These are phyloP conservation scores for Pulveroboletus sp. DNA, from an alignment of 768 basidiomycete species.

Conservation along the genomic window DNA sequence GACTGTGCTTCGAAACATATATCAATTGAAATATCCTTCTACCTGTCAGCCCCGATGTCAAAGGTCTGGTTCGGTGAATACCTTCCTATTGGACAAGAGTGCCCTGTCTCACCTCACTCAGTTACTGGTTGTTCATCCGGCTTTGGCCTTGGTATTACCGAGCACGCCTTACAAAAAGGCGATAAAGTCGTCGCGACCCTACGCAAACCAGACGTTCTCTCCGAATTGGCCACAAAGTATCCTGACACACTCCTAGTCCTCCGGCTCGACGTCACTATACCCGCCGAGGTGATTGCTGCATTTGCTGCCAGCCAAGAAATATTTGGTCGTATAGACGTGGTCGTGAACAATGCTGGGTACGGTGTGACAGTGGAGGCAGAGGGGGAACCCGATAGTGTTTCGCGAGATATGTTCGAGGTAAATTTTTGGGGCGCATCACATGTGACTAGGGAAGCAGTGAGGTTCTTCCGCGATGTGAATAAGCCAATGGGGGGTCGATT, in stretches of 20 bases:
- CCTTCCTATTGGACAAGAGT: background rate
- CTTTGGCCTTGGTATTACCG: slow-evolving; percentile 33
- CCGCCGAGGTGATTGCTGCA: slow-evolving; percentile 13
- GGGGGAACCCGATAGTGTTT: slow-evolving; percentile 29
- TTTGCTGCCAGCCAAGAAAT: no score
- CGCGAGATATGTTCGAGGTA: slow-evolving; percentile 37
- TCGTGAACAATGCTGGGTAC: background rate
- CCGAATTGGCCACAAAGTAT: slow-evolving; percentile 25
- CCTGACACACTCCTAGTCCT: slow-evolving; percentile 32
- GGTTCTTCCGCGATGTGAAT: slow-evolving; percentile 22
- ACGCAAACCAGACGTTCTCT: slow-evolving; percentile 33
- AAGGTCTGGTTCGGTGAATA: slow-evolving; percentile 24
- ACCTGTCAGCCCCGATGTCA: no score
- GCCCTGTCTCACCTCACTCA: background rate
- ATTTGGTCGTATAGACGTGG: no score
- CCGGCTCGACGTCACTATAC: slow-evolving; percentile 36
- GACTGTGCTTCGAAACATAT: no score
- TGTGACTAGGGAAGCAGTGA: slow-evolving; percentile 33
- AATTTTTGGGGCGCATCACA: slow-evolving; percentile 15
- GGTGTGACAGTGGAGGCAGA: slow-evolving; percentile 33
- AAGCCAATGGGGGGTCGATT: slow-evolving; percentile 32
- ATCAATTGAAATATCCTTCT: no score
- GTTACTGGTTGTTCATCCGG: slow-evolving; percentile 28
- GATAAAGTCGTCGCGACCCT: slow-evolving; percentile 41
- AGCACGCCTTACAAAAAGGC: slow-evolving; percentile 32